Evolutionary conservation across 179 eudicot genomes (phyloP).

Genomic region (Sideroxylon spinosum): DNA sequence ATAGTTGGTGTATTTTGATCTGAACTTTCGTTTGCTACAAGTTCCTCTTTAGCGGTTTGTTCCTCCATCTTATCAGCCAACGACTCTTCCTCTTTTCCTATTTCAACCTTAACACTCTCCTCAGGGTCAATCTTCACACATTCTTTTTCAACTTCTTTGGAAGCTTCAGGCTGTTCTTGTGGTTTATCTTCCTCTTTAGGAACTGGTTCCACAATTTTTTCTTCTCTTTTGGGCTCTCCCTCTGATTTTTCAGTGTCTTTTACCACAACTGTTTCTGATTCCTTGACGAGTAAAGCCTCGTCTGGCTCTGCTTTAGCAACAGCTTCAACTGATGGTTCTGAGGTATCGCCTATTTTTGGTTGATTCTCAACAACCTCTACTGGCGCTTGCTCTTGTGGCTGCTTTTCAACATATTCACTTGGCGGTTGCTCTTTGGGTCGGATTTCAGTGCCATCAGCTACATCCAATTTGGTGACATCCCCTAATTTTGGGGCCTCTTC

Average conservation of each 20-base stretch:
- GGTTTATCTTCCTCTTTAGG: constrained; percentile 22
- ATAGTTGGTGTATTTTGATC: constrained; percentile 19
- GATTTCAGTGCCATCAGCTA: neutral
- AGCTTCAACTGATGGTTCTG: constrained; percentile 22
- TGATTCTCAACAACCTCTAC: neutral
- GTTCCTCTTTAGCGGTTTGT: constrained; percentile 17
- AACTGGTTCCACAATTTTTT: constrained; percentile 18
- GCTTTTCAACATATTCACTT: constrained; percentile 7
- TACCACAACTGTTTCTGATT: constrained; percentile 20
- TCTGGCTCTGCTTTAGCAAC: constrained; percentile 17
- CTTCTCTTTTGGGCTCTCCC: constrained; percentile 22
- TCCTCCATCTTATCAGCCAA: constrained; percentile 17
- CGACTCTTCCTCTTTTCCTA: constrained; percentile 16
- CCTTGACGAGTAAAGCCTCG: constrained; percentile 17
- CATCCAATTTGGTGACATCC: constrained; percentile 9
- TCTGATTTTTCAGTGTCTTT: constrained; percentile 23
- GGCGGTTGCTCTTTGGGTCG: neutral
- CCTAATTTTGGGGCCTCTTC: constrained; percentile 5
- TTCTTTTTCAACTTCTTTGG: constrained; percentile 18
- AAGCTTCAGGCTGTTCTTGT: constrained; percentile 15
- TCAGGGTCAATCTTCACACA: constrained; percentile 18
- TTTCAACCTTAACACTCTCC: constrained; percentile 25
- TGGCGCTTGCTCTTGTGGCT: constrained; percentile 3
- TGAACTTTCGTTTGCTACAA: constrained; percentile 6
- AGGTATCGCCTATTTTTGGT: neutral